Conservation (phyloP, 176 grass and related monocot species). For the Alopecurus myosuroides region DNA sequence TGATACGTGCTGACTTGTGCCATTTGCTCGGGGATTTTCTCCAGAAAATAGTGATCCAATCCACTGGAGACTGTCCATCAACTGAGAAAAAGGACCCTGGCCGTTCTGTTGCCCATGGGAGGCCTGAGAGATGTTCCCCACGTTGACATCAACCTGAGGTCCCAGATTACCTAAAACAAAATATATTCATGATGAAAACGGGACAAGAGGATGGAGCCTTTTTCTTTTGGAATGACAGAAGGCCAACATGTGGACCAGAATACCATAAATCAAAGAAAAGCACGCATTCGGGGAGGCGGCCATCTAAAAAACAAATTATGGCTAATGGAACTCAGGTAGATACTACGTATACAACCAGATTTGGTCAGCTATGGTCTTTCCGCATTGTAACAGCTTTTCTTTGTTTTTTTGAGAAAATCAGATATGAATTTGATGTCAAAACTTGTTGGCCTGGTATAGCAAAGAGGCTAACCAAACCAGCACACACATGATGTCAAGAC, state of each 20-base stretch:
- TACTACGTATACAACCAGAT: background rate
- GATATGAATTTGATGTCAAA: background rate
- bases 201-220: background rate
- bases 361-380: background rate
- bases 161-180: conserved; percentile 34
- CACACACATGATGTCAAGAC: background rate
- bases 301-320: background rate
- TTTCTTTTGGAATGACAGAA: background rate
- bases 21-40: conserved; percentile 38
- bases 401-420: background rate
- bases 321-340: background rate
- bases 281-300: conserved; percentile 3
- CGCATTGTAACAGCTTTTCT: background rate
- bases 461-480: background rate
- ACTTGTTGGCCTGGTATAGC: background rate
- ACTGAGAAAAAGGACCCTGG: conserved; percentile 40
- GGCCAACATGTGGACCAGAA: conserved; percentile 4
- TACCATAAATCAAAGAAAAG: background rate
- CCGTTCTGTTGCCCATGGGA: conserved; percentile 43
- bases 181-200: background rate
- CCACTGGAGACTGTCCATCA: conserved; percentile 49
- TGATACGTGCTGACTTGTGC: conserved; percentile 42
- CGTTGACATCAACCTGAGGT: conserved; percentile 14
- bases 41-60: conserved; percentile 44
- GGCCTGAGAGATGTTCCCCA: conserved; percentile 21